Evolutionary conservation across 2,329 filamentous ascomycete species (phyloP).

Genomic region (Trichoderma lentiforme): DNA sequence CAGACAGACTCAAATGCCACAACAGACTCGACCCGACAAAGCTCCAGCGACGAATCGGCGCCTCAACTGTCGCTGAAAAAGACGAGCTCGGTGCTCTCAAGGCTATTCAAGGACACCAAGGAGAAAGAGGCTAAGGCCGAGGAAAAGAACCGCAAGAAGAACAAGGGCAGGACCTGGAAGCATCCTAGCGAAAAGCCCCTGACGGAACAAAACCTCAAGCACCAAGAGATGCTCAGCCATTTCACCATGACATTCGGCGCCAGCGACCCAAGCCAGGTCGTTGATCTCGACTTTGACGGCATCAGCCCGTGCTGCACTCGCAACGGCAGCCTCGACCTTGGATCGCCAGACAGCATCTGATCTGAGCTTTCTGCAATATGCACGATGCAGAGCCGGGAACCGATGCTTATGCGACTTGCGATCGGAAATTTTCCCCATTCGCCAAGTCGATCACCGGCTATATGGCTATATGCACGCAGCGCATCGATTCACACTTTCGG

Average conservation of each 20-base stretch:
- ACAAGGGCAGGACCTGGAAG: conserved; percentile 25
- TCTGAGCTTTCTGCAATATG: background rate
- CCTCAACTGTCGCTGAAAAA: conserved; percentile 31
- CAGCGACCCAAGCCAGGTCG: conserved; percentile 32
- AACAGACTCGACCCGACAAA: conserved; percentile 30
- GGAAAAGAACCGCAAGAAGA: conserved; percentile 29
- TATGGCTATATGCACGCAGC: conserved; percentile 5
- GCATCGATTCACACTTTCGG: background rate
- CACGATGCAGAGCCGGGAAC: background rate
- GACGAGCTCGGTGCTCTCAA: conserved; percentile 28
- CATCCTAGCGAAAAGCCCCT: conserved; percentile 46
- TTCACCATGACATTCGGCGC: conserved; percentile 48
- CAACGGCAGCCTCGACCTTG: conserved; percentile 34
- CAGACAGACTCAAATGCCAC: conserved; percentile 33
- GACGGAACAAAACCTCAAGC: conserved; percentile 43
- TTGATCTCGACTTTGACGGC: conserved; percentile 33
- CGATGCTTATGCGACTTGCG: conserved; percentile 13
- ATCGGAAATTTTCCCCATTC: conserved; percentile 16
- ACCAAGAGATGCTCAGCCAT: conserved; percentile 45
- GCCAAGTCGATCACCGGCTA: conserved; percentile 7
- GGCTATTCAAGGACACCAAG: conserved; percentile 29
- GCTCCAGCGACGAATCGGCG: conserved; percentile 23
- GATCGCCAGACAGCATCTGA: conserved; percentile 18
- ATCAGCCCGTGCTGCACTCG: conserved; percentile 47
- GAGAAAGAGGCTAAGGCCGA: conserved; percentile 23